phyloP scores from a whole-genome alignment of 768 basidiomycete species.

The Phlebiopsis flavidoalba region DNA sequence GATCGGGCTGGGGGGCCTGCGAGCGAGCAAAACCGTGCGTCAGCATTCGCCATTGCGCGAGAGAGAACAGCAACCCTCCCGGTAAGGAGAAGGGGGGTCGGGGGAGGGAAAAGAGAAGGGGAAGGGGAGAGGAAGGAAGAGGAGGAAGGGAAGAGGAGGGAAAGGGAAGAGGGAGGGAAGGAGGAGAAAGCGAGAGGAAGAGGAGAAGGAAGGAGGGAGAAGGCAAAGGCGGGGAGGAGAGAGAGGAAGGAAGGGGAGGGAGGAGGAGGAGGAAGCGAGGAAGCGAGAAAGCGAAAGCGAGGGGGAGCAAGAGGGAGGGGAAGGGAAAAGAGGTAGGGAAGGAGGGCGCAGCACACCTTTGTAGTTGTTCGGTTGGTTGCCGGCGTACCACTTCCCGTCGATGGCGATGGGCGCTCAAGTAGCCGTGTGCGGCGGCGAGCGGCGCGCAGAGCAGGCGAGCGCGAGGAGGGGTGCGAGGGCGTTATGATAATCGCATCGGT shows the following conservation, averaged over 20 bases:
- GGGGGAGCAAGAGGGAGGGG: neutral
- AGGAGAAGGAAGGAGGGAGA: neutral
- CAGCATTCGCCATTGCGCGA: too few relatives aligned
- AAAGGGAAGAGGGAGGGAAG: too few relatives aligned
- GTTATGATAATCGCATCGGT: too few relatives aligned
- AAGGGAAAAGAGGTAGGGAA: neutral
- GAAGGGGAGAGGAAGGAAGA: too few relatives aligned
- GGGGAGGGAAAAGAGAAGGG: too few relatives aligned
- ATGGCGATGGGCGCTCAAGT: conserved; percentile 36
- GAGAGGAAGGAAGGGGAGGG: too few relatives aligned
- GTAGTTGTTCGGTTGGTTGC: conserved; percentile 38
- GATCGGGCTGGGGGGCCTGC: conserved; percentile 27
- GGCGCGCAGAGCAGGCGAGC: conserved; percentile 12
- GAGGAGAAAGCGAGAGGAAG: neutral
- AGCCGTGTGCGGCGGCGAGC: conserved; percentile 38
- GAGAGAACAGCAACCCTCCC: too few relatives aligned
- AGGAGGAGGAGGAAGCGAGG: too few relatives aligned
- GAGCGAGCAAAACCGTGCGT: too few relatives aligned
- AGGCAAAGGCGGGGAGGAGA: neutral
- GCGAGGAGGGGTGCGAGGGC: neutral
- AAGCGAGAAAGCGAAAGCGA: neutral
- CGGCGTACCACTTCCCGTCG: conserved; percentile 38
- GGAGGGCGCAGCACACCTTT: conserved; percentile 14
- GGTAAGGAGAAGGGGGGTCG: too few relatives aligned
- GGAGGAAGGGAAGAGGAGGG: too few relatives aligned